Percentiles rank a stretch among this genome's conserved stretches.
phyloP scores from a whole-genome alignment of 2,329 filamentous ascomycete species.

The Monosporascus sp. region DNA sequence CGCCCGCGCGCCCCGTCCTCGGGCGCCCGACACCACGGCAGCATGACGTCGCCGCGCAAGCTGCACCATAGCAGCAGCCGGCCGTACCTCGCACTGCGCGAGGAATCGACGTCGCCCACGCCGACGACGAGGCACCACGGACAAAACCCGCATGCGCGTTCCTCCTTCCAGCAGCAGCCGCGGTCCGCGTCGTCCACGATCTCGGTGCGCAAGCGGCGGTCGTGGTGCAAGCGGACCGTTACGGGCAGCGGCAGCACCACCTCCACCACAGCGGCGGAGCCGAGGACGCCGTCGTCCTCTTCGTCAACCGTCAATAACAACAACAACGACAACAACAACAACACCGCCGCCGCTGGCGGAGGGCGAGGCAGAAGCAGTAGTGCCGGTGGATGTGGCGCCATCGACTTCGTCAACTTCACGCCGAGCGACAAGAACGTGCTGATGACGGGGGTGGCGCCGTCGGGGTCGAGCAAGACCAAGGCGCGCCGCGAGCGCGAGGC shows the following conservation, averaged over 20 bases:
- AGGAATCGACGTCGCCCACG: slow-evolving; percentile 33
- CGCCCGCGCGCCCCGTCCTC: slow-evolving; percentile 50
- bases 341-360: not conserved
- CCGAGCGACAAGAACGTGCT: slow-evolving; percentile 72
- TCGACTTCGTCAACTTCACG: slow-evolving; percentile 86
- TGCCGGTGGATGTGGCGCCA: slow-evolving; percentile 23
- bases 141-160: not conserved
- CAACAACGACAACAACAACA: not conserved
- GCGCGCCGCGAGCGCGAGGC: slow-evolving; percentile 87
- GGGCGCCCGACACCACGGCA: slow-evolving; percentile 42
- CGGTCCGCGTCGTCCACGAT: slow-evolving; percentile 13
- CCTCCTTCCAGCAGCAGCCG: not conserved
- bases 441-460: slow-evolving; percentile 85
- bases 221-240: slow-evolving; percentile 20
- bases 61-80: slow-evolving; percentile 27
- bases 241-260: not conserved
- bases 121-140: slow-evolving; percentile 24
- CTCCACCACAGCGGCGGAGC: slow-evolving; percentile 1
- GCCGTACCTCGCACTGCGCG: slow-evolving; percentile 14
- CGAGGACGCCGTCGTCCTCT: slow-evolving; percentile 11
- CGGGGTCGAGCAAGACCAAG: slow-evolving; percentile 89
- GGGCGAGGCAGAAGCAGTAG: slow-evolving; percentile 11
- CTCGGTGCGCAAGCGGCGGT: slow-evolving; percentile 32
- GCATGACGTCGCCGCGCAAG: slow-evolving; percentile 38
- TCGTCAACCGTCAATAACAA: slow-evolving; percentile 2